phyloP scores from a whole-genome alignment of 2,329 filamentous ascomycete species.

The Xylariaceae sp. region DNA sequence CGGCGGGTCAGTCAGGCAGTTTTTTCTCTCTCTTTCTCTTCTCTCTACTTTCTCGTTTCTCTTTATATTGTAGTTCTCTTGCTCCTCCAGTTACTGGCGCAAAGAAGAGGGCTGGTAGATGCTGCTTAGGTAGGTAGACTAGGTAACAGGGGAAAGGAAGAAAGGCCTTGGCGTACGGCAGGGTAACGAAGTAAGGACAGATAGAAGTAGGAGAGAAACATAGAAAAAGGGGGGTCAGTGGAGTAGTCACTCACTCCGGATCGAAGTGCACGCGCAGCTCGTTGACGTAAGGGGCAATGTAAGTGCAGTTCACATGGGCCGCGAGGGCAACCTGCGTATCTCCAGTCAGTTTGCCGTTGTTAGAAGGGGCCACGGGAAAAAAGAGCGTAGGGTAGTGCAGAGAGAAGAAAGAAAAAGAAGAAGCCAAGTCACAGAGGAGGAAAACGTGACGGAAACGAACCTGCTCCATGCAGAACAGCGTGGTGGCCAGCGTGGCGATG shows the following conservation, averaged over 20 bases:
- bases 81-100: too few species aligned
- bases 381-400: background rate
- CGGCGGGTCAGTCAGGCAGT: background rate
- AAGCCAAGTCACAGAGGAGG: too few species aligned
- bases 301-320: slow-evolving; percentile 48
- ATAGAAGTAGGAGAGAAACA: background rate
- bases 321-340: slow-evolving; percentile 46
- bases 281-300: slow-evolving; percentile 60
- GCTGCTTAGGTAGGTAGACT: too few species aligned
- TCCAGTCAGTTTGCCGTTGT: background rate
- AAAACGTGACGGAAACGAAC: background rate
- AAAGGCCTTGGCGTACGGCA: too few species aligned
- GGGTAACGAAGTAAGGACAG: slow-evolving; percentile 2
- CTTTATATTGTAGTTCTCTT: too few species aligned
- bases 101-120: too few species aligned
- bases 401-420: too few species aligned
- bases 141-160: too few species aligned
- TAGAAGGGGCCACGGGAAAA: background rate
- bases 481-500: slow-evolving; percentile 54
- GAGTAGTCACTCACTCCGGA: slow-evolving; percentile 26
- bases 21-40: too few species aligned
- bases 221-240: slow-evolving; percentile 1
- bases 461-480: slow-evolving; percentile 55
- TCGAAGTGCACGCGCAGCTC: slow-evolving; percentile 57
- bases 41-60: too few species aligned